Base-by-base conservation (phyloP, 2,329 filamentous ascomycete genomes). In the Arthroderma uncinatum region DNA sequence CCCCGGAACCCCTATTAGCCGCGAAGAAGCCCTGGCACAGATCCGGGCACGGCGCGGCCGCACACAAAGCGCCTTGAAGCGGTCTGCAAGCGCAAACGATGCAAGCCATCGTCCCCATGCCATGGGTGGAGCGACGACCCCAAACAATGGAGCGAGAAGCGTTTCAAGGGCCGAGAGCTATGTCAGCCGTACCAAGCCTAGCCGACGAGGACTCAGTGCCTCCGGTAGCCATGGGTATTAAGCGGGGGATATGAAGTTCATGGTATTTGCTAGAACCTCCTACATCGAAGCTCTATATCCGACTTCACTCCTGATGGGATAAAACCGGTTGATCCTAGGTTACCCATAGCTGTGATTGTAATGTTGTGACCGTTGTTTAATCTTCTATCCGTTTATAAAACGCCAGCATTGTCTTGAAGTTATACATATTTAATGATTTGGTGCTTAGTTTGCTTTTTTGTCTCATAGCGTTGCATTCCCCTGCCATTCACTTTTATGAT, bases 21-120 rank as follows among this genome's bases (percentile, higher is more conserved):
- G 75, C 19, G 75, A 78, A 65, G 71, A 75, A 59, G 76, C 76
- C 1, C 67, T 78, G 1, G 76, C 76, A 6, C 74, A 77, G 60
- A 78, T 78, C 42, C 66, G 74, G 57, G 75, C 74, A n/a, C 66
- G 76, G 50, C 69, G 76, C 56, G 73, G 71, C 12, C 69, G 74
- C 53, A 71, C 76, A n/a, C 71, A 71, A 59, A 69, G 57, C 14
- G 57, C 59, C 68, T 62, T 66, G 58, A 70, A 74, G 58, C 66
- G 71, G 59, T 74, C 71, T 48, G 69, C 67, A 9, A 74, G 72
- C 50, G 70, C 70, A 16, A 69, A 65, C 33, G 72, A 74, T 60
- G 66, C 67, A 36, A 65, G 33, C 60, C 65, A 33, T 65, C 59
- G 57, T 12, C 40, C 50, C 16, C 48, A 53, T n/a, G 21, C 52